These are phyloP conservation scores for Flaveria brownii DNA, from an alignment of 129 eudicot genomes.

Conservation along the genomic window DNA sequence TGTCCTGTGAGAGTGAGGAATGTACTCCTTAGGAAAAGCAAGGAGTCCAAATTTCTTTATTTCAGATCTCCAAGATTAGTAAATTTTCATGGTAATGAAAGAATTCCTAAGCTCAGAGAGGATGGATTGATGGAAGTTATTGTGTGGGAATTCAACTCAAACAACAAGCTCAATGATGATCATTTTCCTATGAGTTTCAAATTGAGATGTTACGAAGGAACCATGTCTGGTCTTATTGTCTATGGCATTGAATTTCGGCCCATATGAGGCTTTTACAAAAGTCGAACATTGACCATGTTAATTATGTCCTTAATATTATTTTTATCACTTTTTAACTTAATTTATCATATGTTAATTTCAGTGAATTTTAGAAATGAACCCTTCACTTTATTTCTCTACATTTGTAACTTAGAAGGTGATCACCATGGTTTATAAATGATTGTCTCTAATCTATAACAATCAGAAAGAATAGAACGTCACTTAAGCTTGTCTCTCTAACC, in stretches of 20 bases:
- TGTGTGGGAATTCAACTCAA: neutral
- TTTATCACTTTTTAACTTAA: no score
- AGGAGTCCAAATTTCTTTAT: neutral
- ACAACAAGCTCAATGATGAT: neutral
- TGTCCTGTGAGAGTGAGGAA: neutral
- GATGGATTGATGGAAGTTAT: conserved; percentile 8
- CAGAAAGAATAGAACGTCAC: no score
- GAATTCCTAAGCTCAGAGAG: neutral
- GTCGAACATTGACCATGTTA: no score
- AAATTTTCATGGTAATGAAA: neutral
- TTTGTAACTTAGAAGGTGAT: no score
- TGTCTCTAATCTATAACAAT: no score
- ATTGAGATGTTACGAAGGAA: neutral
- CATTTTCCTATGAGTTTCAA: neutral
- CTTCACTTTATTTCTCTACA: no score
- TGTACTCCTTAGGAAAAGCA: neutral
- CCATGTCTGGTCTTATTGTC: conserved; percentile 7
- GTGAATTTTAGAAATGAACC: no score
- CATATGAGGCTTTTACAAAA: neutral
- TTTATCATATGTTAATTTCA: no score
- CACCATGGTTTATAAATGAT: no score
- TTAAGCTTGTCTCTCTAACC: no score
- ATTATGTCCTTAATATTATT: no score
- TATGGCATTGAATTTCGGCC: neutral
- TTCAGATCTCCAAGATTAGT: conserved; percentile 4